A percentile compares a stretch with the other conserved stretches of the same genome.
Evolutionary conservation across 345 rosid genomes (phyloP).

Genomic region (Pugionium dolabratum): DNA sequence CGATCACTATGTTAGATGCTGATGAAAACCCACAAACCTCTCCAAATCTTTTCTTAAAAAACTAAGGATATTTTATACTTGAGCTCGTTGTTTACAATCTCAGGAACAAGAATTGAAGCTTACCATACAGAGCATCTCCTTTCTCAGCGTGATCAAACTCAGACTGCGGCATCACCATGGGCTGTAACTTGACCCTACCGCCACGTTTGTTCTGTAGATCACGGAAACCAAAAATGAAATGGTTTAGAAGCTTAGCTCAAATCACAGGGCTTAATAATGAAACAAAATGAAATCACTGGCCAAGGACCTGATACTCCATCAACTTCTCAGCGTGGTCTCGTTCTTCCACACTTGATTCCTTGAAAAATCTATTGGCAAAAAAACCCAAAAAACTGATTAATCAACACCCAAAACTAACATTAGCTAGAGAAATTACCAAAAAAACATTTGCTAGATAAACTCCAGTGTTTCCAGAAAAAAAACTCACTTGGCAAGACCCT

Average conservation of each 20-base stretch:
- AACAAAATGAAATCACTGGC: not conserved
- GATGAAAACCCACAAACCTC: not conserved
- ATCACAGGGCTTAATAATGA: not conserved
- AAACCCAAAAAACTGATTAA: not conserved
- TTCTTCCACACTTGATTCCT: conserved; percentile 81
- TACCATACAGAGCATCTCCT: conserved; percentile 93
- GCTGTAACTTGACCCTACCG: conserved; percentile 75
- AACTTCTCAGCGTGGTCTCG: conserved; percentile 81
- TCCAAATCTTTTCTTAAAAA: not conserved
- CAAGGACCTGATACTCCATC: conserved; percentile 68
- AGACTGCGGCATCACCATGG: conserved; percentile 64
- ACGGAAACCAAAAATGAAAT: not conserved
- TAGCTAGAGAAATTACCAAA: conserved; percentile 37
- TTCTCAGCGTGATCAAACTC: conserved; percentile 89
- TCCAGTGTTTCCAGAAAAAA: not conserved
- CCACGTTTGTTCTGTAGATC: conserved; percentile 76
- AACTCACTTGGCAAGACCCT: conserved; percentile 71
- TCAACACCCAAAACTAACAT: not conserved
- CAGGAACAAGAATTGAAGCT: conserved; percentile 18
- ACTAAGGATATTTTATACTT: not conserved
- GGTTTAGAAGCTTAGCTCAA: conserved; percentile 1
- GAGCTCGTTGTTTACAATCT: not conserved
- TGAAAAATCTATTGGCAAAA: conserved; percentile 57
- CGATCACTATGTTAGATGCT: not conserved
- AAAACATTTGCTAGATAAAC: too few species aligned